phyloP scores from a whole-genome alignment of 306 rosid genomes.

The Bauhinia variegata region DNA sequence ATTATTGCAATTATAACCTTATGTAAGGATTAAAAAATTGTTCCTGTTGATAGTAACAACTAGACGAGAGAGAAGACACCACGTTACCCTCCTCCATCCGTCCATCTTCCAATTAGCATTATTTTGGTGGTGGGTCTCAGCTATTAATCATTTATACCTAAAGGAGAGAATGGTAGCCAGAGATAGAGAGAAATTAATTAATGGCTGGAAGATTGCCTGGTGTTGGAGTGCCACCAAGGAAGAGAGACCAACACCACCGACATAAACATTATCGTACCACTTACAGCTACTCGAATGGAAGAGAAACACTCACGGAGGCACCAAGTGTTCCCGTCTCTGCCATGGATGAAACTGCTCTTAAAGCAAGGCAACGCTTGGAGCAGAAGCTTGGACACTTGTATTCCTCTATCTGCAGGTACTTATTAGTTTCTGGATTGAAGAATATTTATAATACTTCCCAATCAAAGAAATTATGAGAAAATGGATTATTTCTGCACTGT shows the following conservation, averaged over 20 bases:
- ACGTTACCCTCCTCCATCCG: not conserved
- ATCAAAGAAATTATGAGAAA: too few species aligned
- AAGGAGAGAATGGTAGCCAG: slow-evolving; percentile 13
- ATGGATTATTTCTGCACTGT: too few species aligned
- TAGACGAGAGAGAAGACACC: too few species aligned
- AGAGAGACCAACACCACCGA: slow-evolving; percentile 25
- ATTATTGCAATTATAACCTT: too few species aligned
- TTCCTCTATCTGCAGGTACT: slow-evolving; percentile 46
- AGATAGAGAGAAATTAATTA: not conserved
- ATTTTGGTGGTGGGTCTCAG: slow-evolving; percentile 15
- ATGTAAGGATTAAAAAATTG: too few species aligned
- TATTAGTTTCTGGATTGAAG: not conserved
- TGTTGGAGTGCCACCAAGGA: slow-evolving; percentile 53
- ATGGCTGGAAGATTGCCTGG: slow-evolving; percentile 71
- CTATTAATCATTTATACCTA: slow-evolving; percentile 6
- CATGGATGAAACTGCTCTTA: slow-evolving; percentile 51
- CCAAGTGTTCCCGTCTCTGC: slow-evolving; percentile 26
- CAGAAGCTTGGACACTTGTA: slow-evolving; percentile 48
- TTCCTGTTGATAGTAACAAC: too few species aligned
- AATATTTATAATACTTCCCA: too few species aligned
- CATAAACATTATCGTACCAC: not conserved
- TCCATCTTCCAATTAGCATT: slow-evolving; percentile 11
- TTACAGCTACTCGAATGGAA: not conserved
- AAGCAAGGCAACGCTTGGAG: slow-evolving; percentile 49
- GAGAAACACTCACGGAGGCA: slow-evolving; percentile 17